Base-by-base conservation (phyloP, 768 basidiomycete species). In the Dentipellis sp. region DNA sequence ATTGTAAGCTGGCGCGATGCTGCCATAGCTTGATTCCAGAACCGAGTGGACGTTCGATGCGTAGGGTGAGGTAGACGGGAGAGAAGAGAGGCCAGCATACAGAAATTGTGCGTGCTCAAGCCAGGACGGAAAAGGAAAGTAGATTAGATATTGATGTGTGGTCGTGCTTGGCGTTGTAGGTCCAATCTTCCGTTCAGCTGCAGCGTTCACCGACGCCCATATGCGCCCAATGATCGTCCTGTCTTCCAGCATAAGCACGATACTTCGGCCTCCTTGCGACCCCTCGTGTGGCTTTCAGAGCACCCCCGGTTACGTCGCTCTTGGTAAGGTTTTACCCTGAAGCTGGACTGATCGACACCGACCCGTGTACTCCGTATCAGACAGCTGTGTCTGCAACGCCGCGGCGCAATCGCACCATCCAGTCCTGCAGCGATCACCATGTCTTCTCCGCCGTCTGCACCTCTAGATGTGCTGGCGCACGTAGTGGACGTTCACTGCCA, bases 401-500 rank as follows among this genome's bases (percentile, higher is more conserved):
- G 29, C 29, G 29, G 29, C 29, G 29, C 6, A 29, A 29, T 29
- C 29, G 29, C 29, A 29, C 29, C 29, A 6, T 29, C 29, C 29
- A 29, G 3, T 29, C 6, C 29, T 29, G 29, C 3, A 6, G 29
- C 6, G 29, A 29, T 6, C 29, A n/a, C 6, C 29, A 29, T 29
- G 29, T 6, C 29, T 3, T 29, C 29, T 29, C 29, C 6, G 29
- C 29, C 29, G 29, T 29, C 29, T 29, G 29, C 6, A 29, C 53
- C 67, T 2, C 60, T 62, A 23, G 61, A 64, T 50, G 77, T 92
- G 47, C 72, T 90, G 17, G 71, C 69, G 19, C 90, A 90, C 63
- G 72, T 97, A 56, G 77, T 84, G 54, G 94, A 97, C 66, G 89
- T 85, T 0, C 94, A 97, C 62, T 94, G 91, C 69, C 94, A 97